Base-by-base conservation (phyloP, 306 rosid genomes). In the Vigna radiata region DNA sequence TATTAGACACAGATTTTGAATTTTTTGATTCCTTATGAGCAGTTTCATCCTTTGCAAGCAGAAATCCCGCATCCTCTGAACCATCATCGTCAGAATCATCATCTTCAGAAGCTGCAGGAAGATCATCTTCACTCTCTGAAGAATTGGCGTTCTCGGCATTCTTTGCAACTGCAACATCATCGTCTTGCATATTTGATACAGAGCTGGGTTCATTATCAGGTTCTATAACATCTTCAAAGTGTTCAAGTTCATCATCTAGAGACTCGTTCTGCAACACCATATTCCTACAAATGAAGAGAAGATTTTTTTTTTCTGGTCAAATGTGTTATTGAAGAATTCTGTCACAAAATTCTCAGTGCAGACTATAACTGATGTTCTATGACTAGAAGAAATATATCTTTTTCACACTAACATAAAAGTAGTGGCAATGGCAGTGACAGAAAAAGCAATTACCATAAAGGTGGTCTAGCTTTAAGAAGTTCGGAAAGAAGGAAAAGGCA, bases 401-500 rank as follows among this genome's bases (percentile, higher is more conserved):
- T 75, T 52, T 27, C n/a, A 69, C 17, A 43, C 55, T 16, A 46
- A 7, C 13, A 65, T 55, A 73, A 56, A 62, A 9, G 7, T 9
- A 69, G 31, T 63, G 58, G 33, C 50, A 65, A 64, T 13, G 41
- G 50, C 54, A 21, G 49, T 54, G 58, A 36, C 8, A 36, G 39
- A 49, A 21, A 29, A 27, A 69, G 53, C 43, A 68, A 23, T 80
- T 90, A 95, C 99, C 99, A 91, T 76, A 92, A 85, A 7, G 86
- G 91, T 4, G 98, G 97, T 77, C 97, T 91, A 53, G 97, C 93
- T 86, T 89, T 95, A 71, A 95, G 91, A 82, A 88, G 92, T 86
- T 95, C 99, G 55, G 99, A 95, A 44, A 95, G 93, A 82, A 95
- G 93, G 82, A 95, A 95, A 59, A 95, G 91, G 79, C 92, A 92